phyloP scores from a whole-genome alignment of 129 eudicot genomes.

The Cynara cardunculus region DNA sequence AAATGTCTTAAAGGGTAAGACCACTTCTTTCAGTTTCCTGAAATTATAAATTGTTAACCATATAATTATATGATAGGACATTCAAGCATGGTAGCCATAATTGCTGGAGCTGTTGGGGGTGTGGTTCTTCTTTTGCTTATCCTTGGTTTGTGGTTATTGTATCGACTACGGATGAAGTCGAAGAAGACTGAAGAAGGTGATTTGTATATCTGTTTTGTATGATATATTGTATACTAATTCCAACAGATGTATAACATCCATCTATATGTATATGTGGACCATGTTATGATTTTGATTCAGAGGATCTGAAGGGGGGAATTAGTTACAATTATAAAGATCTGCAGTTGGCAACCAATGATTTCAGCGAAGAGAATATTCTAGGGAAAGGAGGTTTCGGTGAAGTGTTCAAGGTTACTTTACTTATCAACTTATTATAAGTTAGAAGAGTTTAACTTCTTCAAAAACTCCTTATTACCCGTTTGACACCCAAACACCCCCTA shows the following conservation, averaged over 20 bases:
- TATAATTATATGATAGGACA: constrained; percentile 24
- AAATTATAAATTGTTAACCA: not conserved
- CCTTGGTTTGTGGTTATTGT: not conserved
- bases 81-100: too few relatives aligned
- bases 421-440: too few relatives aligned
- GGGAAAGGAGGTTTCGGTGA: constrained; percentile 63
- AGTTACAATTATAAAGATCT: constrained; percentile 22
- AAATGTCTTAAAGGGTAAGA: constrained; percentile 38
- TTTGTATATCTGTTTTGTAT: not conserved
- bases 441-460: too few relatives aligned
- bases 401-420: constrained; percentile 32
- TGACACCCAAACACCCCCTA: too few relatives aligned
- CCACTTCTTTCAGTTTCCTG: not conserved
- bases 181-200: constrained; percentile 35
- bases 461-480: too few relatives aligned
- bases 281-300: constrained; percentile 31
- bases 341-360: constrained; percentile 29
- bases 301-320: constrained; percentile 40
- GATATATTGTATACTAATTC: not conserved
- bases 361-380: constrained; percentile 43
- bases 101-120: constrained; percentile 45
- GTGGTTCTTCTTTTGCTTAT: not conserved
- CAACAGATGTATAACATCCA: too few relatives aligned
- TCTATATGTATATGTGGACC: not conserved
- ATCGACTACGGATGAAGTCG: constrained; percentile 11